Evolutionary conservation across 2,329 filamentous ascomycete species (phyloP), one percentile per base, ranked within the genome.

Genomic region (Dryadomyces quercivorus): DNA sequence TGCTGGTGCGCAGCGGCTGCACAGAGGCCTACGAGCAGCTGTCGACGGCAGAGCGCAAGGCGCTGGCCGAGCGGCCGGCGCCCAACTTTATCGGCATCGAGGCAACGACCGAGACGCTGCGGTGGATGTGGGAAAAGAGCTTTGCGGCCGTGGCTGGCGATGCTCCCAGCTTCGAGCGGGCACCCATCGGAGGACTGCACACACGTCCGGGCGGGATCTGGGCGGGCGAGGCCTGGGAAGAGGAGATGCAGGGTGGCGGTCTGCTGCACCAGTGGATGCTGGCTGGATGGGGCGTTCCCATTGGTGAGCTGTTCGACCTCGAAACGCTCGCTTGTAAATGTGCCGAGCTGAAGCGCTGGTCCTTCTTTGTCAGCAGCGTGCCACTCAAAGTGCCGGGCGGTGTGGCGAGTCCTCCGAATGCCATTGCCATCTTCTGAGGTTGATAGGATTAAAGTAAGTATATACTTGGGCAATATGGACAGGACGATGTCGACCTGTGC

Each of bases 251-350:
- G 65, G 13, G 58, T 34, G 58, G 57, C 53, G 60, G 56, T 12
- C 54, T 57, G 58, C 48, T 61, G 36, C 70, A 72, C 58, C 63
- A 72, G 59, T 74, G 69, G 66, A 58, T 74, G 12, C 62, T 76
- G 1, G 72, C 70, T 0, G 73, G 74, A 0, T 79, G 75, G 74
- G 75, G 76, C 0, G 67, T 75, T 67, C 72, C 74, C 1, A 73
- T 76, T 42, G 74, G 74, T 0, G 74, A 77, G 61, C 59, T 75
- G 49, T 75, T 76, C 55, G 68, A 76, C 52, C 58, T 76, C 13
- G 71, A 75, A 50, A 61, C 56, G 3, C 55, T 76, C 44, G 63
- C 65, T 1, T 52, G 57, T 16, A 65, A 66, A 31, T 73, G 71
- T 31, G 20, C 48, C 13, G 63, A 66, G 52, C 57, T 61, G 12